Conservation (phyloP, 1,284 basidiomycete species). For the Cystobasidium sp. region DNA sequence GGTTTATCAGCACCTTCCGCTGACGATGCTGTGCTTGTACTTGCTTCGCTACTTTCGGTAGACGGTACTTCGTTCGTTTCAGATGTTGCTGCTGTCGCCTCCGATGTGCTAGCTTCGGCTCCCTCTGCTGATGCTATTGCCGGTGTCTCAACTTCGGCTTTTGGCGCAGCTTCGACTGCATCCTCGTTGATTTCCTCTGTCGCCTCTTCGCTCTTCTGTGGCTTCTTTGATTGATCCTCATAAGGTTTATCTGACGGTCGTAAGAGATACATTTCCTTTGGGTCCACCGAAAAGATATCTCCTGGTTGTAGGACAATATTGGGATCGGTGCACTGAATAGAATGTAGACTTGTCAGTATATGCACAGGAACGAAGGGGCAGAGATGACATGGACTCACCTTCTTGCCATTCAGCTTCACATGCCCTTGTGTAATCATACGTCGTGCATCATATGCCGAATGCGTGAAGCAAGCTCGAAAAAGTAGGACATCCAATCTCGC, state of each 20-base stretch:
- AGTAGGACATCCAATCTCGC: conserved; percentile 88
- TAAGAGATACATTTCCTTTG: conserved; percentile 77
- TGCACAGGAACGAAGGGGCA: not conserved
- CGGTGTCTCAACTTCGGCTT: conserved; percentile 49
- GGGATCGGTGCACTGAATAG: conserved; percentile 73
- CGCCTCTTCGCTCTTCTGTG: conserved; percentile 43
- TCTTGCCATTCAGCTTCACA: conserved; percentile 85
- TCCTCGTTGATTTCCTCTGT: conserved; percentile 48
- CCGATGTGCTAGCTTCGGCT: not conserved
- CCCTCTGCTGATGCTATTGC: conserved; percentile 44
- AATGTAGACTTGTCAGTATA: not conserved
- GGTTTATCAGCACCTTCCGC: conserved; percentile 36
- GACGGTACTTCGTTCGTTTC: conserved; percentile 53
- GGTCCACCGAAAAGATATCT: conserved; percentile 90
- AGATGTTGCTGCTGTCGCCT: not conserved
- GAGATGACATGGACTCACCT: conserved; percentile 62
- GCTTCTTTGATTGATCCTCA: conserved; percentile 28
- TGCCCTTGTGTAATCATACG: conserved; percentile 83
- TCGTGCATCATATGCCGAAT: conserved; percentile 87
- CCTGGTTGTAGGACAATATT: conserved; percentile 91
- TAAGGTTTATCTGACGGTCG: conserved; percentile 40
- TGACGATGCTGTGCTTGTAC: not conserved
- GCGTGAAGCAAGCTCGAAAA: conserved; percentile 88
- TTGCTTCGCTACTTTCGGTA: not conserved
- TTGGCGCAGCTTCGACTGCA: conserved; percentile 50